These are phyloP conservation scores for Vanrija sp. DNA, from an alignment of 1,284 basidiomycete species.

Conservation along the genomic window DNA sequence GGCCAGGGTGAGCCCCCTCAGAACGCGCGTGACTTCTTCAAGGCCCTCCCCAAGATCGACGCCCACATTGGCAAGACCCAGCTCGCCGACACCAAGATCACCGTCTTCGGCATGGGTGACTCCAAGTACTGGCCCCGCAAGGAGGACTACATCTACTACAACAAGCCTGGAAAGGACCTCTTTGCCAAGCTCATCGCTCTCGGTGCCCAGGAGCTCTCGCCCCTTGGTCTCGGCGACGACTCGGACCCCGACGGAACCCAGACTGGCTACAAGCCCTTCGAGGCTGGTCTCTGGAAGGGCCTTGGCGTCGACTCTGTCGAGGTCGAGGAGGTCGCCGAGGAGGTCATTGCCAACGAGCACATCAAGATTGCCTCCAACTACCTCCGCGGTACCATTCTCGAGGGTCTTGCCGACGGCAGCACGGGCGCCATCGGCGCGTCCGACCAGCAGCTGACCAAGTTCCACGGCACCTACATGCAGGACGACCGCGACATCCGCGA, in stretches of 20 bases:
- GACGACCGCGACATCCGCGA: slow-evolving; percentile 98
- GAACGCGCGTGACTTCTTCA: slow-evolving; percentile 88
- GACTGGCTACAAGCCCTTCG: slow-evolving; percentile 96
- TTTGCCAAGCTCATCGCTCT: slow-evolving; percentile 70
- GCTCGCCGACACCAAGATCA: slow-evolving; percentile 61
- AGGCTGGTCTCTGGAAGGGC: slow-evolving; percentile 87
- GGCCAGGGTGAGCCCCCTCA: slow-evolving; percentile 98
- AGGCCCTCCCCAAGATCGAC: slow-evolving; percentile 67
- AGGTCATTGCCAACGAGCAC: slow-evolving; percentile 98
- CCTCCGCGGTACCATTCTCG: slow-evolving; percentile 88
- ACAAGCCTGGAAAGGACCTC: slow-evolving; percentile 92
- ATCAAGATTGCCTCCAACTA: slow-evolving; percentile 97
- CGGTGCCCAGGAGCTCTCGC: slow-evolving; percentile 67
- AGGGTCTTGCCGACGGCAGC: slow-evolving; percentile 79
- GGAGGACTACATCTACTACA: slow-evolving; percentile 96
- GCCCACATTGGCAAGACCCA: slow-evolving; percentile 48
- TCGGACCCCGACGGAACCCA: slow-evolving; percentile 95
- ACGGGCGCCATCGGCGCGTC: slow-evolving; percentile 86
- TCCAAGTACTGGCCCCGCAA: slow-evolving; percentile 98
- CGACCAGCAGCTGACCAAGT: slow-evolving; percentile 95
- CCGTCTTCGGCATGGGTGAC: slow-evolving; percentile 95
- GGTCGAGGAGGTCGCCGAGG: slow-evolving; percentile 87
- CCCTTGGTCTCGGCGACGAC: slow-evolving; percentile 87
- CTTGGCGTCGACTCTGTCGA: slow-evolving; percentile 88
- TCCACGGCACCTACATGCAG: slow-evolving; percentile 96